Conservation (phyloP, 305 asterid genomes). For the Nicotiana rustica region DNA sequence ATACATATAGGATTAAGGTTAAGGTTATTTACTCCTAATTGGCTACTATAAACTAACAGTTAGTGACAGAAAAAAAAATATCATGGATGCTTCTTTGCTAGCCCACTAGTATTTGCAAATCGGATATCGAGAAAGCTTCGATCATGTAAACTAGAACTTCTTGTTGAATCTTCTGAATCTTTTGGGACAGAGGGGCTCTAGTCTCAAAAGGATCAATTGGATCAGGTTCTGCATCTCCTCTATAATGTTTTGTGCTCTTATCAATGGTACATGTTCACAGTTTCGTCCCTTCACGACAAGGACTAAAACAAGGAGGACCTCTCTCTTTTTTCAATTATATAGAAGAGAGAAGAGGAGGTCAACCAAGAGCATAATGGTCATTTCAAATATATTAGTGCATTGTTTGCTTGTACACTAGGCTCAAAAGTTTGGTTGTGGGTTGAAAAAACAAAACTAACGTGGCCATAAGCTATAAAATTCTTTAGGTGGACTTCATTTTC, state of each 20-base stretch:
- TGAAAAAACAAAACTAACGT: too few relatives aligned
- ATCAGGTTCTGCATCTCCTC: neutral
- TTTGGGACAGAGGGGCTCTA: neutral
- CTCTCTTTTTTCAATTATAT: neutral
- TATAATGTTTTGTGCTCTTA: neutral
- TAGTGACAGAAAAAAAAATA: neutral
- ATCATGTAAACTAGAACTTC: neutral
- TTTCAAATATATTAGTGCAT: too few relatives aligned
- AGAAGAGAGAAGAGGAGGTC: too few relatives aligned
- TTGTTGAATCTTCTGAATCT: neutral
- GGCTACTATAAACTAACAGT: too few relatives aligned
- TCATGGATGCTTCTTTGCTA: neutral
- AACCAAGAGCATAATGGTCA: too few relatives aligned
- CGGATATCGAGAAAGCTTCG: neutral
- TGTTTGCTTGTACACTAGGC: too few relatives aligned
- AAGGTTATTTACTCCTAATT: too few relatives aligned
- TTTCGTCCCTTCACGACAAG: neutral
- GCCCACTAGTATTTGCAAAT: neutral
- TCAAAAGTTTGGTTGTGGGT: too few relatives aligned
- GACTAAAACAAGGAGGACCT: neutral
- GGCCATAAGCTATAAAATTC: too few relatives aligned
- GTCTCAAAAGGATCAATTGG: neutral
- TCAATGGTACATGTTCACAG: neutral
- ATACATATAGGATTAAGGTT: too few relatives aligned
- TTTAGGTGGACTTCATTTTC: too few relatives aligned